Evolutionary conservation across 768 basidiomycete species (phyloP).

Genomic region (Leccinum disarticulatum): DNA sequence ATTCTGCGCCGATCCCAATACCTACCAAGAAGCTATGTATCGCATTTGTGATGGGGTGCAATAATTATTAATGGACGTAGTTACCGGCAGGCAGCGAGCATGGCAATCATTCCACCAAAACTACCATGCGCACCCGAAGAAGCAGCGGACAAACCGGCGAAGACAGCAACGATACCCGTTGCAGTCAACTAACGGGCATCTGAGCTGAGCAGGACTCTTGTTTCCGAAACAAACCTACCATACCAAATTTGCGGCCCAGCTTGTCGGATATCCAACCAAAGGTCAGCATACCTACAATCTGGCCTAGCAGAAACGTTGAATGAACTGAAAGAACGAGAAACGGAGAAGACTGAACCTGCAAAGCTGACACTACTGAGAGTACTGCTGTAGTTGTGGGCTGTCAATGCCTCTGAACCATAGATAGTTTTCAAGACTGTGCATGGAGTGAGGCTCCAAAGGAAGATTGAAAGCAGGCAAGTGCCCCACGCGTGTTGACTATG

Average conservation of each 20-base stretch:
- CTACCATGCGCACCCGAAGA: constrained; percentile 76
- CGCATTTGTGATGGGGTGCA: neutral
- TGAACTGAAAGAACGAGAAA: constrained; percentile 65
- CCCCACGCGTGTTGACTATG: constrained; percentile 68
- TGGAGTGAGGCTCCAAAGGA: neutral
- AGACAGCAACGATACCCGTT: constrained; percentile 79
- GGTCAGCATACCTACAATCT: constrained; percentile 78
- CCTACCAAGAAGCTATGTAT: constrained; percentile 75
- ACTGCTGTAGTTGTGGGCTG: constrained; percentile 55
- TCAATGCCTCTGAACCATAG: constrained; percentile 59
- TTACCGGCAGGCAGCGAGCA: constrained; percentile 78
- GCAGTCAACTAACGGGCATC: constrained; percentile 62
- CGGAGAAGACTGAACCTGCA: constrained; percentile 72
- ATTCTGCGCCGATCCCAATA: constrained; percentile 85
- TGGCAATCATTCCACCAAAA: constrained; percentile 67
- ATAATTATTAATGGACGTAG: constrained; percentile 7
- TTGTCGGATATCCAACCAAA: constrained; percentile 88
- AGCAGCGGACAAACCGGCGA: constrained; percentile 80
- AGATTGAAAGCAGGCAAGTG: neutral
- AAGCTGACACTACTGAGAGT: constrained; percentile 71
- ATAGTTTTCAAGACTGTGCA: constrained; percentile 63
- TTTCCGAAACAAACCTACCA: constrained; percentile 47
- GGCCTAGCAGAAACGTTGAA: constrained; percentile 70
- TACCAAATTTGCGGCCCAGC: constrained; percentile 83
- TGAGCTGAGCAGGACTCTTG: constrained; percentile 10